These are phyloP conservation scores for Pachysandra terminalis DNA, from an alignment of 164 flowering plant species.

Conservation along the genomic window DNA sequence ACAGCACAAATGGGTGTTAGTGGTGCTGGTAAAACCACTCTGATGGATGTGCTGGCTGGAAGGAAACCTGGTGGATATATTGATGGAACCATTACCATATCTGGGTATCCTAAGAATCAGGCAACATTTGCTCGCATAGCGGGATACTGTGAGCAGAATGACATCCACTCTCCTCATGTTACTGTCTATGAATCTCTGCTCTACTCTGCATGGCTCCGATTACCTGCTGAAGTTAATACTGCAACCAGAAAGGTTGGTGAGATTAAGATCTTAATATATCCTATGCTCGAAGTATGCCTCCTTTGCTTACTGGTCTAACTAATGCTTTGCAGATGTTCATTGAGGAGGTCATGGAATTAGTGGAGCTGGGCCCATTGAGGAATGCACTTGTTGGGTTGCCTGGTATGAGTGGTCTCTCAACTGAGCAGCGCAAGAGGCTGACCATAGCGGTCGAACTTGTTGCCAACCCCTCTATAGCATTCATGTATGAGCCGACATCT, in stretches of 20 bases:
- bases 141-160: slow-evolving; percentile 57
- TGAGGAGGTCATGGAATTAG: slow-evolving; percentile 55
- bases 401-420: slow-evolving; percentile 47
- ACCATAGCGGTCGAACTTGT: slow-evolving; percentile 59
- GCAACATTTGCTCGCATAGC: slow-evolving; percentile 53
- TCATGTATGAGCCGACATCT: slow-evolving; percentile 70
- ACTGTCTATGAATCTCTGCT: slow-evolving; percentile 49
- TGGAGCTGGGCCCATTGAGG: slow-evolving; percentile 37
- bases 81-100: slow-evolving; percentile 39
- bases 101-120: slow-evolving; percentile 52
- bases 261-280: not conserved
- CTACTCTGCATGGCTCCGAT: slow-evolving; percentile 57
- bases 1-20: slow-evolving; percentile 64
- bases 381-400: slow-evolving; percentile 46
- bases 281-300: not conserved
- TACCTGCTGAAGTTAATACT: slow-evolving; percentile 40
- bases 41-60: slow-evolving; percentile 56
- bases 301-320: not conserved
- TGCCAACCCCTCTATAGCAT: slow-evolving; percentile 53
- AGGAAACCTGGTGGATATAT: slow-evolving; percentile 52
- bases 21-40: slow-evolving; percentile 64
- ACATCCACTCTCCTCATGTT: slow-evolving; percentile 55
- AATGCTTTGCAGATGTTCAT: slow-evolving; percentile 38
- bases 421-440: slow-evolving; percentile 54
- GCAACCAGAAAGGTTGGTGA: slow-evolving; percentile 37